Percentiles rank a stretch among this genome's conserved stretches.
phyloP scores from a whole-genome alignment of 2,329 filamentous ascomycete genomes.

The Trichoderma koningiopsis region DNA sequence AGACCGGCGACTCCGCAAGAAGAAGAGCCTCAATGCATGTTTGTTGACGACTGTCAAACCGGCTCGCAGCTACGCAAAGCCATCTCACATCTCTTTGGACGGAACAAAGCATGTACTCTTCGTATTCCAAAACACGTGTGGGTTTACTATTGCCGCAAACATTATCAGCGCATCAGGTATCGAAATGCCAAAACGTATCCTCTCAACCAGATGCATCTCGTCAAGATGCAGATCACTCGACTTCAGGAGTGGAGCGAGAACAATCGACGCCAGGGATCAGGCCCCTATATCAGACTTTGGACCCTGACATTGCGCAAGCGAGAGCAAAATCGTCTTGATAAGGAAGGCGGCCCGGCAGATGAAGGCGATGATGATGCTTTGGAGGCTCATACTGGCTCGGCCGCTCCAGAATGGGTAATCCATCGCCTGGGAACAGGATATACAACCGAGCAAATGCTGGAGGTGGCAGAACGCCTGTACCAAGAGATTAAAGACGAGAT shows the following conservation, averaged over 20 bases:
- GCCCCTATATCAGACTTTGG: slow-evolving; percentile 51
- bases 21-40: slow-evolving; percentile 51
- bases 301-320: slow-evolving; percentile 65
- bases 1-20: neutral
- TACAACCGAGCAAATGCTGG: slow-evolving; percentile 49
- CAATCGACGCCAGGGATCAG: slow-evolving; percentile 43
- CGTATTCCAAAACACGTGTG: slow-evolving; percentile 69
- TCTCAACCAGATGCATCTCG: slow-evolving; percentile 63
- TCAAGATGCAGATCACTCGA: slow-evolving; percentile 62
- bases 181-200: slow-evolving; percentile 64
- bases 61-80: slow-evolving; percentile 69
- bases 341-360: slow-evolving; percentile 33
- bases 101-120: slow-evolving; percentile 77
- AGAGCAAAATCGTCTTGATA: slow-evolving; percentile 58
- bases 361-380: slow-evolving; percentile 39
- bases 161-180: slow-evolving; percentile 77
- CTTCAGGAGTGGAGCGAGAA: slow-evolving; percentile 64
- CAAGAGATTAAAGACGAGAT: slow-evolving; percentile 47
- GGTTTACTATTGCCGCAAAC: slow-evolving; percentile 78
- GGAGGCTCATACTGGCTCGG: slow-evolving; percentile 40
- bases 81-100: slow-evolving; percentile 79
- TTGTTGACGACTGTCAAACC: slow-evolving; percentile 59
- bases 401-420: slow-evolving; percentile 54
- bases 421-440: slow-evolving; percentile 50
- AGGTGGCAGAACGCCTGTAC: slow-evolving; percentile 51